Evolutionary conservation across 2,329 filamentous ascomycete genomes (phyloP), one percentile per base, ranked within the genome.

Genomic region (Pyricularia pennisetigena): DNA sequence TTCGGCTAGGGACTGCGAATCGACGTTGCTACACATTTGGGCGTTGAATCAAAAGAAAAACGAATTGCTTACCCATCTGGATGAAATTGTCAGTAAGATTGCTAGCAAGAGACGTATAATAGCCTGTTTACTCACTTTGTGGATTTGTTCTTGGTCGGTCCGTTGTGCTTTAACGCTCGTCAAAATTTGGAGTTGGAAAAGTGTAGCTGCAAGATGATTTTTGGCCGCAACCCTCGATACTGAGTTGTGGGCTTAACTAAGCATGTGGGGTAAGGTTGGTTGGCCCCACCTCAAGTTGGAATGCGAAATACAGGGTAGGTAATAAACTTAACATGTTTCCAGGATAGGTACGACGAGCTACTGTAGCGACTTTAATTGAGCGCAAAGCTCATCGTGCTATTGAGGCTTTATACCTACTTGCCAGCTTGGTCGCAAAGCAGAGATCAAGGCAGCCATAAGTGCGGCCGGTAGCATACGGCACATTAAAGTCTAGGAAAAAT

Each of bases 51-150:
- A 70, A 68, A 70, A 71, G 69, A 72, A 69, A 69, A 69, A 70
- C 70, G 76, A 71, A 70, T 41, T 74, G 77, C 85, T 87, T 87
- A 88, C 86, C 85, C 86, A 88, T 88, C 85, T 88, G 77, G 72
- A 67, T 35, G 71, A 71, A 68, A 61, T 71, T 73, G 78, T 84
- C 76, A 84, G 81, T 76, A 73, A 68, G 69, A 69, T 24, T 24
- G 68, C 35, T 62, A 16, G 4, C 14, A 28, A 28, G 29, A 28
- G 59, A 29, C 59, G 26, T 28, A 20, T 20, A 20, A 2, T 62
- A 26, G 59, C 14, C 12, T 62, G 24, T 62, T 14, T 8, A 63
- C 73, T 71, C 67, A 73, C 70, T 70, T 69, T 73, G 73, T 71
- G 69, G 70, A 69, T 66, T 70, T 73, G 59, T 62, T 78, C 72